These are phyloP conservation scores for Russula virescens DNA, from an alignment of 768 basidiomycete species.

Conservation along the genomic window DNA sequence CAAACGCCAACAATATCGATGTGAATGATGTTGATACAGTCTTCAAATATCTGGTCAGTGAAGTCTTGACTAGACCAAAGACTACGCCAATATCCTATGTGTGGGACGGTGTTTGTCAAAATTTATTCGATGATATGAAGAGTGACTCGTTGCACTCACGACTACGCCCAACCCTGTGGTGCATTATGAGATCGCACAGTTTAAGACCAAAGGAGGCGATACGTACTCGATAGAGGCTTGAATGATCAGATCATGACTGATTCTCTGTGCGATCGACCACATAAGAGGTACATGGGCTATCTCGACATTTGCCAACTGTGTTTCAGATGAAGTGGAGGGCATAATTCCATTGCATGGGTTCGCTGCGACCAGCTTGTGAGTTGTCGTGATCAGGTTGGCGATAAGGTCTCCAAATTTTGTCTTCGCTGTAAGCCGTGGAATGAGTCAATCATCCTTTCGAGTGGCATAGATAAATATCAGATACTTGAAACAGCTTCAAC, in stretches of 20 bases:
- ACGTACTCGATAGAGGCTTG: conserved; percentile 9
- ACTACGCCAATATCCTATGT: conserved; percentile 12
- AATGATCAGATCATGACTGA: background rate
- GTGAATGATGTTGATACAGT: background rate
- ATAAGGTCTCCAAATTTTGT: background rate
- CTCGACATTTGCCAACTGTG: background rate
- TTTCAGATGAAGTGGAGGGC: background rate
- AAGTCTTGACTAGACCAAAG: conserved; percentile 8
- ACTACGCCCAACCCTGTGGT: background rate
- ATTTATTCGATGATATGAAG: background rate
- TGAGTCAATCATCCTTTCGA: background rate
- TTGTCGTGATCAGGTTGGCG: background rate
- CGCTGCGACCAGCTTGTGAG: background rate
- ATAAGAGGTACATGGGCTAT: background rate
- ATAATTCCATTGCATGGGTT: background rate
- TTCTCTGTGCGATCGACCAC: conserved; percentile 2
- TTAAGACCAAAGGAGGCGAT: background rate
- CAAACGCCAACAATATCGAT: conserved; percentile 2
- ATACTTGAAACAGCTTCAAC: conserved; percentile 7
- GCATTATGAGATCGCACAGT: background rate
- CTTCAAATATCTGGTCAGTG: background rate
- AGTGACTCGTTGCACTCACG: background rate
- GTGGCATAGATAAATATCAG: background rate
- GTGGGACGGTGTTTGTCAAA: background rate
- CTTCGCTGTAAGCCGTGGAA: background rate